Conservation (phyloP, 768 basidiomycete species). For the Suillus subaureus region DNA sequence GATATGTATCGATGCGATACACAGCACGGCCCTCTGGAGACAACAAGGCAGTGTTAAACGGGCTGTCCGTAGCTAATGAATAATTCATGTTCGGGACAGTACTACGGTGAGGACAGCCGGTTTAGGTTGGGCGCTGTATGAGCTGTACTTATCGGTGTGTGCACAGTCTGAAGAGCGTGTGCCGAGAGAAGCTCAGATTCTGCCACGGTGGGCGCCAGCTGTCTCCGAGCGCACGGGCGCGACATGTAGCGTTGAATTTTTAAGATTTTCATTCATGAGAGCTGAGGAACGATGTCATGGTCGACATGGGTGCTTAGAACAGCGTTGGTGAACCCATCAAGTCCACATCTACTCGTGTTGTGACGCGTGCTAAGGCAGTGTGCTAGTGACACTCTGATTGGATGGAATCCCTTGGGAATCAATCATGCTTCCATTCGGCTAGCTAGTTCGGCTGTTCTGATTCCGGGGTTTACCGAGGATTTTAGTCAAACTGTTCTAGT, state of each 20-base stretch:
- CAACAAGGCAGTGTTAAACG: constrained; percentile 33
- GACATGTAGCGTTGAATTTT: constrained; percentile 11
- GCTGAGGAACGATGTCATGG: neutral
- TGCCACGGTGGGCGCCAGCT: constrained; percentile 35
- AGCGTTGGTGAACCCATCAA: constrained; percentile 13
- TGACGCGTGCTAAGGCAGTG: constrained; percentile 29
- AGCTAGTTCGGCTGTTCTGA: neutral
- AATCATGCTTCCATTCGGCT: constrained; percentile 1
- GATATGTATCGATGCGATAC: constrained; percentile 34
- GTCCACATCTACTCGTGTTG: constrained; percentile 19
- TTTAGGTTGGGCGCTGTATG: constrained; percentile 15
- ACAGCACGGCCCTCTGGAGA: constrained; percentile 30
- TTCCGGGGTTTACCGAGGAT: neutral
- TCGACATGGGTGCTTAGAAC: constrained; percentile 1
- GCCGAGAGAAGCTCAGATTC: constrained; percentile 36
- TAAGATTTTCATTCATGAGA: neutral
- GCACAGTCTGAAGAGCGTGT: constrained; percentile 21
- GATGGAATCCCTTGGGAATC: constrained; percentile 8
- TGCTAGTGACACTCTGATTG: constrained; percentile 28
- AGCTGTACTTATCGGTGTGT: constrained; percentile 14
- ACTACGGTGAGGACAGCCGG: neutral
- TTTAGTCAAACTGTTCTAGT: neutral
- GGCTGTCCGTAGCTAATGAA: constrained; percentile 33
- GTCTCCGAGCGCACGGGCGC: neutral
- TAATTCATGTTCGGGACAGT: constrained; percentile 27